Conservation (phyloP, 352 stramenopile genomes). For the Globisporangium nodosum region DNA sequence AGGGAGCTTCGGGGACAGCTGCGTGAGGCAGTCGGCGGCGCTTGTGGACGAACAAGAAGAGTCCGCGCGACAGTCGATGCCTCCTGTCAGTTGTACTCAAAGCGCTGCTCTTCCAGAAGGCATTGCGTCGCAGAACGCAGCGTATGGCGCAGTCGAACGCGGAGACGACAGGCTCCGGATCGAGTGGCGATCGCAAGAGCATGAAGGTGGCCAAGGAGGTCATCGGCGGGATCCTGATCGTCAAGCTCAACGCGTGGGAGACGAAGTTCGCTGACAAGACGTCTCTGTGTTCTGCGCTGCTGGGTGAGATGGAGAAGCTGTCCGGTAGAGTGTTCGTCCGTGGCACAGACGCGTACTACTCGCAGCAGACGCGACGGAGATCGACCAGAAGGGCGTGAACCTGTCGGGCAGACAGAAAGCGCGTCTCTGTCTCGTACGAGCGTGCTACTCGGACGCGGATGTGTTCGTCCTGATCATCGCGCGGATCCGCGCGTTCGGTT, state of each 20-base stretch:
- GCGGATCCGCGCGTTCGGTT: no score
- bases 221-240: slow-evolving; percentile 89
- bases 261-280: slow-evolving; percentile 54
- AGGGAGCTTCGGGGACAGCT: no score
- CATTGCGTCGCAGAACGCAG: no score
- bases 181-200: slow-evolving; percentile 9
- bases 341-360: slow-evolving; percentile 54
- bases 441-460: slow-evolving; percentile 57
- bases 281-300: slow-evolving; percentile 30
- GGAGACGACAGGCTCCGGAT: no score
- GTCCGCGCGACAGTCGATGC: no score
- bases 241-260: slow-evolving; percentile 94
- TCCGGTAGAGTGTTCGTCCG: slow-evolving; percentile 34
- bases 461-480: slow-evolving; percentile 62
- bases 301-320: slow-evolving; percentile 72
- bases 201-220: slow-evolving; percentile 91
- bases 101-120: no score
- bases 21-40: no score
- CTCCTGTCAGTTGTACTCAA: no score
- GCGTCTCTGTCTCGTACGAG: slow-evolving; percentile 32
- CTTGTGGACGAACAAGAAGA: no score
- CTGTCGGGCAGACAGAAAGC: no score
- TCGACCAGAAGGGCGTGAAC: background rate
- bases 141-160: no score
- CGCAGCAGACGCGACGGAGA: slow-evolving; percentile 53